phyloP scores from a whole-genome alignment of 1,139 yeast genomes.

The Hansenula sp. region DNA sequence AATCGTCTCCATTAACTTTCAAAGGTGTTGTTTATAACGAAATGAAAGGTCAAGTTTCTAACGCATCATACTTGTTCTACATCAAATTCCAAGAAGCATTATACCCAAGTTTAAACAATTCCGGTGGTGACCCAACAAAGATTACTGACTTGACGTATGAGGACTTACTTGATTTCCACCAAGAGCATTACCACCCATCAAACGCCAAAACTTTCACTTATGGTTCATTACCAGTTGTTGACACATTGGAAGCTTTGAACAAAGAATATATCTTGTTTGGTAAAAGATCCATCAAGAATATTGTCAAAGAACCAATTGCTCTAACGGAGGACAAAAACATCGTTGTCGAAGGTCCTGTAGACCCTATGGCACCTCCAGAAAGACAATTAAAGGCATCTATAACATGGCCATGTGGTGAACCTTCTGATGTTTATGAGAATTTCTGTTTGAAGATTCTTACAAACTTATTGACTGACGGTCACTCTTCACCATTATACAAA shows the following conservation, averaged over 20 bases:
- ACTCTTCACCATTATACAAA: conserved; percentile 85
- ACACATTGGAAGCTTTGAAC: conserved; percentile 58
- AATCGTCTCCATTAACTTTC: conserved; percentile 57
- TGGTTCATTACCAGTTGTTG: conserved; percentile 67
- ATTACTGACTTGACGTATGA: conserved; percentile 74
- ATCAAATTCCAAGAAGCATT: conserved; percentile 81
- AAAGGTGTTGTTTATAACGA: conserved; percentile 98
- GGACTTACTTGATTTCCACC: conserved; percentile 75
- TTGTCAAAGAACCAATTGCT: conserved; percentile 37
- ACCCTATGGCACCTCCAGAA: conserved; percentile 70
- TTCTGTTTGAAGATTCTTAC: conserved; percentile 74
- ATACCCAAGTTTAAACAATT: conserved; percentile 79
- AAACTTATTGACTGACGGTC: conserved; percentile 81
- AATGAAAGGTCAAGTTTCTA: conserved; percentile 97
- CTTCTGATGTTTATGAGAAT: conserved; percentile 64
- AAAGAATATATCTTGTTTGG: conserved; percentile 53
- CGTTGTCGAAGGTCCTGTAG: conserved; percentile 68
- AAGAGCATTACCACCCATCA: conserved; percentile 78
- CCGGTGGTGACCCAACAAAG: conserved; percentile 90
- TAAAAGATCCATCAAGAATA: conserved; percentile 30
- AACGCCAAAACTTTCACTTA: conserved; percentile 86
- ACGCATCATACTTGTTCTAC: conserved; percentile 81
- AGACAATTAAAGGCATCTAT: conserved; percentile 76
- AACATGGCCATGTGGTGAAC: conserved; percentile 83
- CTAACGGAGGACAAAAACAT: conserved; percentile 34